Conservation (phyloP, 257 asterid genomes). For the Osmanthus fragrans region DNA sequence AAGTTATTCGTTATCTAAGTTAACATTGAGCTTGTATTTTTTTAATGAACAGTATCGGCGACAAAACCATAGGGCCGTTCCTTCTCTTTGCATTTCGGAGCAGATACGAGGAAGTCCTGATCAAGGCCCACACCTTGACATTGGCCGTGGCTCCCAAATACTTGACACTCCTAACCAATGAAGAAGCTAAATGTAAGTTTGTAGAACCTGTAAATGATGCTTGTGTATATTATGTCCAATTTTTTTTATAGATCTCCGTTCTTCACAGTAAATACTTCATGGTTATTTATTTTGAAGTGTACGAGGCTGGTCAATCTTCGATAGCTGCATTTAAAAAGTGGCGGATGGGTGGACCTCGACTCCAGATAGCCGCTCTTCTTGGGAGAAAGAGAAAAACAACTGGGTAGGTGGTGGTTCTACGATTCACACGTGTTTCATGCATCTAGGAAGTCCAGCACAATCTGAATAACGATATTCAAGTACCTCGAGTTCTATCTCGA, state of each 20-base stretch:
- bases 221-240: not conserved
- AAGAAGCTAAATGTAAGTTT: slow-evolving; percentile 79
- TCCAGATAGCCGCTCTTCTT: slow-evolving; percentile 68
- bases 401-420: slow-evolving; percentile 1
- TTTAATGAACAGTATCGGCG: slow-evolving; percentile 61
- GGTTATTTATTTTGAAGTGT: slow-evolving; percentile 49
- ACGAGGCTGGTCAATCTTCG: slow-evolving; percentile 87
- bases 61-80: slow-evolving; percentile 85
- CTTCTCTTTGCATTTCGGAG: slow-evolving; percentile 86
- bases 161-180: slow-evolving; percentile 72
- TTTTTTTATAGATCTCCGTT: not conserved
- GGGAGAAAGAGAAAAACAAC: slow-evolving; percentile 82
- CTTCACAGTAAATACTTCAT: slow-evolving; percentile 3
- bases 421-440: not conserved
- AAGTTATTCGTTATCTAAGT: not conserved
- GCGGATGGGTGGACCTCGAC: slow-evolving; percentile 93
- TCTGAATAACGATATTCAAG: not conserved
- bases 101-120: slow-evolving; percentile 82
- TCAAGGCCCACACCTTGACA: slow-evolving; percentile 76
- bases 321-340: slow-evolving; percentile 84
- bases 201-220: not conserved
- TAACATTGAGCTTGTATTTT: slow-evolving; percentile 3
- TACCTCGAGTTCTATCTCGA: not conserved
- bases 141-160: slow-evolving; percentile 63
- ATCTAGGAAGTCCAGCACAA: not conserved